Base-by-base conservation (phyloP, 176 grass and related monocot species). In the Phragmites australis region DNA sequence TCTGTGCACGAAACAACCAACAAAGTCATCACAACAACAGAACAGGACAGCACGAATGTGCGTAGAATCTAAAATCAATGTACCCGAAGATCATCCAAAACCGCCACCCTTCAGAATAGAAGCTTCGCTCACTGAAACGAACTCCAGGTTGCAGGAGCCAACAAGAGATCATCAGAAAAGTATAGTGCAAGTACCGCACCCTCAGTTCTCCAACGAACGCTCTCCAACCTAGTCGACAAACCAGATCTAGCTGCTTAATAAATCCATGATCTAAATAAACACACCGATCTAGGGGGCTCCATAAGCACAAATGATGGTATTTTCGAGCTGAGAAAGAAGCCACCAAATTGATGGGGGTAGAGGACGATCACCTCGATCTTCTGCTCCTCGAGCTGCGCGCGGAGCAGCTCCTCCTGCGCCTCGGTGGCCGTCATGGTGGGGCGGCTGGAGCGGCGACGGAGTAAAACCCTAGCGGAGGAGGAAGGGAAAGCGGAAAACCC, bases 331-430 rank as follows among this genome's bases (percentile, higher is more conserved):
- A 9, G n/a, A 56, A 50, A 73, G 18, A 4, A 12, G 29, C 0
- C 47, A 42, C n/a, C 3, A 9, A 68, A 66, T 52, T 47, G 79
- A 4, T 1, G 18, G 19, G 15, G 12, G 22, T 6, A 34, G 58
- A 57, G 48, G 70, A 55, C 19, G 39, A 55, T 83, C 70, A 75
- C 81, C 70, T 83, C 59, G 59, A 83, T 75, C 31, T 75, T 25
- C 3, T 83, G 81, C n/a, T 66, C 70, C 70, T 65, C 59, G 70
- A 83, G 58, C 23, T 55, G 81, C 9, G 70, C 70, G 32, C 47
- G 70, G 25, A 83, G 59, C 47, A 65, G 23, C 70, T 83, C 34
- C 69, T 39, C 57, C 34, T 55, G 47, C 18, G 61, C 32, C 70
- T 65, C 59, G 32, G 59, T 70, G 23, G 34, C 32, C 23, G 70